Evolutionary conservation across 2,329 filamentous ascomycete genomes (phyloP), one percentile per base, ranked within the genome.

Genomic region (Scytalidium sp.): DNA sequence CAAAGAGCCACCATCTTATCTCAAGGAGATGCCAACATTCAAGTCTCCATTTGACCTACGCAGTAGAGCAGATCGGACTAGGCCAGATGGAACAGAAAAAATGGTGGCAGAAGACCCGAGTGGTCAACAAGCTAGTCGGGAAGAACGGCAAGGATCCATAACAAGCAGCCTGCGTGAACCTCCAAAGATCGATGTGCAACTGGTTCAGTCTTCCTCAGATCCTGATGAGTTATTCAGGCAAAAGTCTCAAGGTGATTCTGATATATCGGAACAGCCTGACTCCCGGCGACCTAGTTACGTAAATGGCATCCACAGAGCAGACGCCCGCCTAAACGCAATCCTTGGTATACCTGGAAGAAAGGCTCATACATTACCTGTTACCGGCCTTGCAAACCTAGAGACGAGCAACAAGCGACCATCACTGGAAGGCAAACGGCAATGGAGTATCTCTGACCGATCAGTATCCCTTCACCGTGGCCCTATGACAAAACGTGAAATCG

Each of bases 401-500:
- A 65, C 66, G 23, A 60, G 47, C 22, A 36, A 56, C 8, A 47
- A 56, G 21, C 54, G 55, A 3, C 57, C 57, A 9, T 58, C 59
- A 13, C 19, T 58, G 0, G 54, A 54, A n/a, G 50, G 50, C 19
- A 55, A 55, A 21, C 68, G 72, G 2, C 75, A 76, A 54, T 83
- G 79, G 78, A 75, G 75, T 2, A 76, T 81, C 25, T 72, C 74
- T 2, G 72, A 78, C 46, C 70, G 70, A 46, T 66, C 60, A 23
- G 58, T 64, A 3, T 63, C 68, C 3, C 63, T 65, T 5, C 67
- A 70, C 17, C 70, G 65, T 41, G 62, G 63, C n/a, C 66, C 64
- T 50, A 64, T 88, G 23, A 84, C 78, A 9, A 83, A 79, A 59
- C 81, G 81, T n/a, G 93, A 97, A 59, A 79, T 96, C 47, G 87